Percentiles rank a stretch among this genome's conserved stretches.
Evolutionary conservation across 164 flowering plant genomes (phyloP).

Genomic region (Umbilicus rupestris): DNA sequence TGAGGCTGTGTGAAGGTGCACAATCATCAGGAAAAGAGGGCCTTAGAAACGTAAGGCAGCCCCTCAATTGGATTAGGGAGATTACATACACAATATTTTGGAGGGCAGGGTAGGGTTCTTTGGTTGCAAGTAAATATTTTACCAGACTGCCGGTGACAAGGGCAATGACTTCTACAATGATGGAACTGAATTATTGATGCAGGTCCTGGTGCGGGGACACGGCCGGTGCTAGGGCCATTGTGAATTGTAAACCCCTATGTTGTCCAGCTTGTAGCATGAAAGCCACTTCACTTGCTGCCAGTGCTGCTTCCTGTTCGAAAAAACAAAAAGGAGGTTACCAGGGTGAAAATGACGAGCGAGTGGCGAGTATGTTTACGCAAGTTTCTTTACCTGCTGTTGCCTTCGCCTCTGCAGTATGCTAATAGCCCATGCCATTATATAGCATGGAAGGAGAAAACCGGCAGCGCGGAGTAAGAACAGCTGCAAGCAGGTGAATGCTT

Average conservation of each 20-base stretch:
- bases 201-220: conserved; percentile 3
- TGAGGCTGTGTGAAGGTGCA: too few species aligned
- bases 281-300: conserved; percentile 40
- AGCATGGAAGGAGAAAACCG: conserved; percentile 80
- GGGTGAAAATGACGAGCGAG: background rate
- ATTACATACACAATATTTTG: too few species aligned
- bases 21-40: too few species aligned
- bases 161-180: too few species aligned
- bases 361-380: background rate
- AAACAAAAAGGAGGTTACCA: background rate
- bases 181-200: conserved; percentile 8
- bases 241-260: conserved; percentile 30
- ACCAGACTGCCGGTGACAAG: too few species aligned
- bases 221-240: conserved; percentile 29
- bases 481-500: conserved; percentile 26
- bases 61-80: too few species aligned
- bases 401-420: conserved; percentile 69
- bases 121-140: too few species aligned
- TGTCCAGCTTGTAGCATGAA: conserved; percentile 43
- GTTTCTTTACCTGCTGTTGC: conserved; percentile 51
- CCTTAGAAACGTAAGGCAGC: too few species aligned
- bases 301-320: conserved; percentile 23
- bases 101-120: too few species aligned
- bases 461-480: conserved; percentile 72
- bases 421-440: conserved; percentile 86